phyloP scores from a whole-genome alignment of 768 basidiomycete genomes.

The Boletus bicolor region DNA sequence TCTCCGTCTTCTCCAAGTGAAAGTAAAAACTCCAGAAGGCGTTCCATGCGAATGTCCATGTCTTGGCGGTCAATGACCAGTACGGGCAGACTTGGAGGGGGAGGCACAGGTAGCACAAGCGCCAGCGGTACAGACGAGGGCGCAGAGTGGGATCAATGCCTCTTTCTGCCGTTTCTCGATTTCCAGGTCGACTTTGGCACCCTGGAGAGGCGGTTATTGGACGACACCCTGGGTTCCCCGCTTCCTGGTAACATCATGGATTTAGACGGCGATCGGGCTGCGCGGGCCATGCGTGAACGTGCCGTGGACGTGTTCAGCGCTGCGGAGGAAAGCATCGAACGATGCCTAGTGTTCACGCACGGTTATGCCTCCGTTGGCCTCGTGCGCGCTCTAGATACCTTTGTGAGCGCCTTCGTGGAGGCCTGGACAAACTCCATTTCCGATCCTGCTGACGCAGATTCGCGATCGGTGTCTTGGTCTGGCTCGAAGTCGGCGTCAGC shows the following conservation, averaged over 20 bases:
- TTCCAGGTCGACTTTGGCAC: constrained; percentile 81
- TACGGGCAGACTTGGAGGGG: constrained; percentile 17
- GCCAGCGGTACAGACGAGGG: constrained; percentile 18
- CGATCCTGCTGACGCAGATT: constrained; percentile 30
- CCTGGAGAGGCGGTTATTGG: constrained; percentile 71
- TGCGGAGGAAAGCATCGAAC: constrained; percentile 74
- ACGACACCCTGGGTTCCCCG: constrained; percentile 51
- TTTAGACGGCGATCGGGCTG: constrained; percentile 40
- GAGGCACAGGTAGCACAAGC: constrained; percentile 3
- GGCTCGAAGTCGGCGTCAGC: constrained; percentile 27
- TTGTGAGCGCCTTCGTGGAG: constrained; percentile 69
- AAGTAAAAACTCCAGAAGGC: constrained; percentile 41
- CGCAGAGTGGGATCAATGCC: constrained; percentile 80
- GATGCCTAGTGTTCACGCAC: constrained; percentile 81
- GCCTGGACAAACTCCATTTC: constrained; percentile 54
- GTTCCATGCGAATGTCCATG: constrained; percentile 64
- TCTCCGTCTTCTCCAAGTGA: constrained; percentile 21
- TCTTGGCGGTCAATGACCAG: constrained; percentile 47
- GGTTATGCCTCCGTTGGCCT: constrained; percentile 81
- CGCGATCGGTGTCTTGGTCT: constrained; percentile 32
- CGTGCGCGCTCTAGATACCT: constrained; percentile 68
- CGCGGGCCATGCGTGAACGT: constrained; percentile 70
- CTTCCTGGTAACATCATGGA: constrained; percentile 28
- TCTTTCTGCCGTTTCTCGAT: constrained; percentile 94
- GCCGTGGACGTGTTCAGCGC: constrained; percentile 70